Base-by-base conservation (phyloP, 192 early-diverging fungal species). In the Backusella luteola region DNA sequence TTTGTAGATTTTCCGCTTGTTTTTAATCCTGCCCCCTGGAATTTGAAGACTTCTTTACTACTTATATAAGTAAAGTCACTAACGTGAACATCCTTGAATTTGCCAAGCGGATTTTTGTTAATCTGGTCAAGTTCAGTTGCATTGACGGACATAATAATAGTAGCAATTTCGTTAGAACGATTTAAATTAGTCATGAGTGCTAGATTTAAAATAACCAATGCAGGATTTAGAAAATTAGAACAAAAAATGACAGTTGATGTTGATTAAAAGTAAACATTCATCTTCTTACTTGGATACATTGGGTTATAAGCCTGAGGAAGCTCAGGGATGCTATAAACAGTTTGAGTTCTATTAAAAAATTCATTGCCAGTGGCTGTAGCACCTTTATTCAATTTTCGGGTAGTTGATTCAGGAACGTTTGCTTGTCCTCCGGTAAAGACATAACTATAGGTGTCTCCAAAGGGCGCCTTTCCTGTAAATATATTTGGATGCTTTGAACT, bases 1-100 rank as follows among this genome's bases (percentile, higher is more conserved):
- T 84, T 86, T 69, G 85, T 84, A 11, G 81, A 82, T 73, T 86
- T 81, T 35, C 85, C 85, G n/a, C 83, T 84, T 56, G 78, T 84
- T 42, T 76, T 71, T 42, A 86, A 41, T 26, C 83, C 78, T 44
- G 79, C 81, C 66, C 78, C 82, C 67, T 41, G 72, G 59, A 81
- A 84, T 34, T 80, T 69, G 73, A 80, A 76, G 36, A 78, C 69
- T 15, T 79, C 84, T 26, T 80, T 80, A 73, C 75, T 77, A 35
- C 82, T 83, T 34, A 86, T 83, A 52, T 82, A 86, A 36, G 80
- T 76, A 52, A 86, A 71, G 2, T 67, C 72, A 15, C 56, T 52
- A 34, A 84, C 73, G 29, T 73, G 73, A 38, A 68, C 81, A 6
- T 82, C 82, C 2, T 71, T 46, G 3, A 44, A 59, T 12, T 83